Evolutionary conservation across 768 basidiomycete genomes (phyloP), one percentile per base, ranked within the genome.

Genomic region (Hemileccinum rubropunctum): DNA sequence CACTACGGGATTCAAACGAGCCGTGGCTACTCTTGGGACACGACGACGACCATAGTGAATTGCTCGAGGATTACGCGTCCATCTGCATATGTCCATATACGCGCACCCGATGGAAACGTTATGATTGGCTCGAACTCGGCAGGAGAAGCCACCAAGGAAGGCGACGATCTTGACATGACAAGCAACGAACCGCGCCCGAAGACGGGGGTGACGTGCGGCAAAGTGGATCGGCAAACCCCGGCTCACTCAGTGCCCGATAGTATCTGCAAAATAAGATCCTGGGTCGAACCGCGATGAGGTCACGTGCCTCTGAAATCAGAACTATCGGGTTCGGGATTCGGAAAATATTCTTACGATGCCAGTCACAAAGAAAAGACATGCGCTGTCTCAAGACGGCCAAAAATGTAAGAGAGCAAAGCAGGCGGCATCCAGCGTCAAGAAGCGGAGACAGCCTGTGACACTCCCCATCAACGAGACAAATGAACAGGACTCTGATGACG

Each of bases 401-500:
- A 73, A 71, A 47, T 12, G 69, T 20, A 86, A 88, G 70, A 85
- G 82, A 63, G 61, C 65, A 1, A 71, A 72, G 39, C 50, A 66
- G 32, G 32, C 45, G 6, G 53, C 50, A 41, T 53, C 57, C 35
- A 60, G 66, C 45, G 68, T 72, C 50, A 78, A 78, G 66, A 82
- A 79, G 65, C 78, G 86, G n/a, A 81, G 78, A 58, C 71, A 69
- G 35, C 84, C 84, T 13, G 76, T 88, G 3, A 86, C 84, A 34
- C 67, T 55, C 27, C 62, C 68, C 2, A 46, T 64, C 36, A 45
- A 58, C 17, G 74, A 70, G 17, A 59, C 57, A 9, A 61, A 68
- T 7, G 76, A 75, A 32, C 67, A 58, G 3, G 71, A 54, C 21
- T 72, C 67, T 23, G 69, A 70, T 27, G 66, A 67, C 5, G 70